These are phyloP conservation scores for Wallemia hederae DNA, from an alignment of 1,284 basidiomycete species.

Conservation along the genomic window DNA sequence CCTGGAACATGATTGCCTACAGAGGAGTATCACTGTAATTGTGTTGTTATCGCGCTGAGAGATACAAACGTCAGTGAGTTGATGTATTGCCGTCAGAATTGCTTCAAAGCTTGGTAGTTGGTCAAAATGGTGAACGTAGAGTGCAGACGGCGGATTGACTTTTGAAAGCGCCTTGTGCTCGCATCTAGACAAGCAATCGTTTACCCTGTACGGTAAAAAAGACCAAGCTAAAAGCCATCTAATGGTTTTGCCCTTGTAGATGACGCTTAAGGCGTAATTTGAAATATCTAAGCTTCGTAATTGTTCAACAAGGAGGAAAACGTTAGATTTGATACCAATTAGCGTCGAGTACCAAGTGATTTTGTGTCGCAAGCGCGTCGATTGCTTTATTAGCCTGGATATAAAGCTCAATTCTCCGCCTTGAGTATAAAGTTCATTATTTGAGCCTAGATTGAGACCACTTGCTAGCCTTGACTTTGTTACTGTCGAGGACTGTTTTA, in stretches of 20 bases:
- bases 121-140: too few relatives aligned
- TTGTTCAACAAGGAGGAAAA: neutral
- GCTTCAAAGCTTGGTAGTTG: too few relatives aligned
- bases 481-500: neutral
- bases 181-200: neutral
- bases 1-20: too few relatives aligned
- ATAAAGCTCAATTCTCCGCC: neutral
- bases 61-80: too few relatives aligned
- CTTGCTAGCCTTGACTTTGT: neutral
- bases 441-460: neutral
- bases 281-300: neutral
- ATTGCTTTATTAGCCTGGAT: neutral
- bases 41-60: too few relatives aligned
- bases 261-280: neutral
- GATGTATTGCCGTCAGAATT: too few relatives aligned
- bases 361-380: neutral
- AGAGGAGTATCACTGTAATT: too few relatives aligned
- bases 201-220: neutral
- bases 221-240: neutral
- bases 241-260: neutral
- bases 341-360: neutral
- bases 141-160: neutral
- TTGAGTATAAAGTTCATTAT: neutral
- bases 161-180: neutral
- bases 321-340: neutral